phyloP scores from a whole-genome alignment of 2,329 filamentous ascomycete genomes.

The Ceratocystis eucalypticola region DNA sequence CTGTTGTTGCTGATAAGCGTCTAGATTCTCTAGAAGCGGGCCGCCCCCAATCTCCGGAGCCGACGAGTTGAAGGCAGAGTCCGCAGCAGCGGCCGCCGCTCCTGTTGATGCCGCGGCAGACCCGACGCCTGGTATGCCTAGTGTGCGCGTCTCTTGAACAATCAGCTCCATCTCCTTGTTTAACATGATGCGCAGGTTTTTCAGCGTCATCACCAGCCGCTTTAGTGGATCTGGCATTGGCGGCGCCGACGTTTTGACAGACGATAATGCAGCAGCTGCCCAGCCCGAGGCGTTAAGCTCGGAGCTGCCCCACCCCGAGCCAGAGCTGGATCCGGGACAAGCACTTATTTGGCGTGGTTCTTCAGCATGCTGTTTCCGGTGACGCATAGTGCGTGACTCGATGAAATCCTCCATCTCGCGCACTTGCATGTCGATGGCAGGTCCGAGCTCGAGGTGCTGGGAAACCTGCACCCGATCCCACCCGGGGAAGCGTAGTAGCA shows the following conservation, averaged over 20 bases:
- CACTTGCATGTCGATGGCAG: constrained; percentile 25
- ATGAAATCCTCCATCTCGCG: constrained; percentile 25
- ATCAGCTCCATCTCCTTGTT: constrained; percentile 18
- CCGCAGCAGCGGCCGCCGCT: not conserved
- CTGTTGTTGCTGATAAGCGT: not conserved
- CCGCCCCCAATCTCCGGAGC: not conserved
- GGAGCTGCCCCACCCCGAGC: not conserved
- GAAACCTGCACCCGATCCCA: constrained; percentile 32
- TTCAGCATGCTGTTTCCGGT: not conserved
- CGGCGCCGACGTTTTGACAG: not conserved
- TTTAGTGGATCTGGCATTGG: constrained; percentile 18
- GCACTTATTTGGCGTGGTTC: not conserved
- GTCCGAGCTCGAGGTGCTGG: constrained; percentile 27
- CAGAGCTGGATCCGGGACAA: too few species aligned
- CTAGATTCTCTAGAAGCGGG: constrained; percentile 1
- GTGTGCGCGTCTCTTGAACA: not conserved
- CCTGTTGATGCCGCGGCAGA: not conserved
- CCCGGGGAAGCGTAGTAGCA: constrained; percentile 33
- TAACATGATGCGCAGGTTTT: constrained; percentile 15
- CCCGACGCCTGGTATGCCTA: not conserved
- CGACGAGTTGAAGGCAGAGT: not conserved
- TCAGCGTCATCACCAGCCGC: constrained; percentile 18
- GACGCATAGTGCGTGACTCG: constrained; percentile 20
- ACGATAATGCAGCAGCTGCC: not conserved
- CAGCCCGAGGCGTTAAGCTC: not conserved